Conservation (phyloP, 2,329 filamentous ascomycete genomes). For the Nannizzia gypsea region DNA sequence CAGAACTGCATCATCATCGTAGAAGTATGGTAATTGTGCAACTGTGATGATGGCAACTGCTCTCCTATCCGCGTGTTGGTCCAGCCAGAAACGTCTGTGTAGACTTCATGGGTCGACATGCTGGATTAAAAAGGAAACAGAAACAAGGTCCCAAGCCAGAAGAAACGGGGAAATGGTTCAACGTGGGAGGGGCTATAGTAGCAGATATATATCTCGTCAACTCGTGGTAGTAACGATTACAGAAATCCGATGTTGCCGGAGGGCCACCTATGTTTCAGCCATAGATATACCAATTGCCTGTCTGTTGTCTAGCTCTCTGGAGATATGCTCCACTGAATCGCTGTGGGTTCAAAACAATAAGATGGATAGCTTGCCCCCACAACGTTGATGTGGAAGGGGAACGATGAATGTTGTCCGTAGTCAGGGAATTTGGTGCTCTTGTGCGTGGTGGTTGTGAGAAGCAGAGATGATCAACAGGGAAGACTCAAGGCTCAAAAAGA, state of each 20-base stretch:
- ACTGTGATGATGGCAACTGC: background rate
- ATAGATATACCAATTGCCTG: constrained; percentile 1
- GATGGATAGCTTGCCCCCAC: background rate
- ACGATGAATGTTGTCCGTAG: background rate
- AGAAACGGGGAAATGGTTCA: background rate
- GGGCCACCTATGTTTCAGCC: background rate
- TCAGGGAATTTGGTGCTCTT: background rate
- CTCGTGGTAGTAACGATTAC: background rate
- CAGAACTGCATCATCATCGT: constrained; percentile 1
- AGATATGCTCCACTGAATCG: background rate
- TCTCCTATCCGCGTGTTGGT: background rate
- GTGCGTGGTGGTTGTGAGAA: background rate
- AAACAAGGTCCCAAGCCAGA: background rate
- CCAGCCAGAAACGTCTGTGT: background rate
- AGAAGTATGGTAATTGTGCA: constrained; percentile 1
- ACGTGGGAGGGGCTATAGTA: background rate
- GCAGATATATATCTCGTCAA: background rate
- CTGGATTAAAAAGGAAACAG: background rate
- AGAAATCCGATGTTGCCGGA: background rate
- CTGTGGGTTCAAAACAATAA: background rate
- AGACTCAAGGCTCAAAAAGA: constrained; percentile 2
- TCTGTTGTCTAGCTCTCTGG: background rate
- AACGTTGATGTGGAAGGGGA: background rate
- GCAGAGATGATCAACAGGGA: background rate
- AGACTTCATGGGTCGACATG: background rate